Evolutionary conservation across 2,329 filamentous ascomycete genomes (phyloP), one percentile per base, ranked within the genome.

Genomic region (Stagonosporopsis vannaccii): DNA sequence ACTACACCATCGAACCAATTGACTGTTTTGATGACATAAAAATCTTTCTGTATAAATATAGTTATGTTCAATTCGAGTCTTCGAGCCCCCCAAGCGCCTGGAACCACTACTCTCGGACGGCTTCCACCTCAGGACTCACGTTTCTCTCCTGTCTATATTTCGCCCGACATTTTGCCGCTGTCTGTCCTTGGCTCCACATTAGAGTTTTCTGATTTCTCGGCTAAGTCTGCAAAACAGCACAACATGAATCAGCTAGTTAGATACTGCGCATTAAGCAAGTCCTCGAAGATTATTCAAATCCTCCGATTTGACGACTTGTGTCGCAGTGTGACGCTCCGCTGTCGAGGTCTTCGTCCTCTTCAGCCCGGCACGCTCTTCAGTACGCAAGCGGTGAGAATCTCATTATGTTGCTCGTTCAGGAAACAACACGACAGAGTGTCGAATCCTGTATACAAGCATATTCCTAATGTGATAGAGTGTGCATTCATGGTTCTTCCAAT

Each of bases 21-120:
- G 73, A 75, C 73, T 76, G 68, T 76, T 73, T 75, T 77, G 75
- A 77, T 77, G 76, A 77, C 72, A 74, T n/a, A n/a, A n/a, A n/a
- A n/a, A n/a, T n/a, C n/a, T n/a, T n/a, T n/a, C n/a, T n/a, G n/a
- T n/a, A n/a, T n/a, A n/a, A n/a, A n/a, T n/a, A n/a, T n/a, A n/a
- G n/a, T n/a, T n/a, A n/a, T n/a, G n/a, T n/a, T n/a, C n/a, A n/a
- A n/a, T n/a, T n/a, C n/a, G n/a, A 11, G 13, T 9, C 2, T 25
- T 12, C 15, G 9, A 33, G 9, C 30, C 12, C 12, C 11, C 30
- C 30, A n/a, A n/a, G n/a, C n/a, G n/a, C n/a, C n/a, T n/a, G n/a
- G n/a, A n/a, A n/a, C n/a, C n/a, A n/a, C n/a, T n/a, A n/a, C n/a
- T n/a, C n/a, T n/a, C n/a, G n/a, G n/a, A n/a, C n/a, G n/a, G n/a